Conservation (phyloP, 2,329 filamentous ascomycete genomes). For the Arthrobotrys musiformis region DNA sequence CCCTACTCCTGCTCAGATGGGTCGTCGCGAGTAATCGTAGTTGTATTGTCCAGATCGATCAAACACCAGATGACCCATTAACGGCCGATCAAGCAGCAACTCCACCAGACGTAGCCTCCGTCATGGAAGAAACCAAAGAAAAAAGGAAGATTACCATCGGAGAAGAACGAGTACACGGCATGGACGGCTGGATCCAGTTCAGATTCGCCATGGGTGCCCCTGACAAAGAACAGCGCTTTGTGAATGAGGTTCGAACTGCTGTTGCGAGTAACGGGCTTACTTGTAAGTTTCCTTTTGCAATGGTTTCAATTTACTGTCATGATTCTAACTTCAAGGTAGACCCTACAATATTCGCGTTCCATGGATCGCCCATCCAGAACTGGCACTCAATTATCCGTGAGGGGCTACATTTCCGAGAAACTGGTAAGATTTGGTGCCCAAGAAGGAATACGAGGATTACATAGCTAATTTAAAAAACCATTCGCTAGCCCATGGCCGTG, state of each 20-base stretch:
- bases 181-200: slow-evolving; percentile 80
- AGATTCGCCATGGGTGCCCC: slow-evolving; percentile 87
- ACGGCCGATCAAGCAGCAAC: not conserved
- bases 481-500: slow-evolving; percentile 70
- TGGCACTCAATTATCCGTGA: slow-evolving; percentile 92
- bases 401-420: slow-evolving; percentile 77
- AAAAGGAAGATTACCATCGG: slow-evolving; percentile 51
- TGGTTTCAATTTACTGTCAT: slow-evolving; percentile 57
- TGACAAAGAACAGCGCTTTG: slow-evolving; percentile 83
- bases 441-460: not conserved
- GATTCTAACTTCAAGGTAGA: slow-evolving; percentile 60
- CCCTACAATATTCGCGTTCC: slow-evolving; percentile 85
- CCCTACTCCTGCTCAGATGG: slow-evolving; percentile 81
- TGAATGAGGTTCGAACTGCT: slow-evolving; percentile 68
- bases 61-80: slow-evolving; percentile 58
- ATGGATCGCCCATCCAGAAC: slow-evolving; percentile 79
- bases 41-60: slow-evolving; percentile 81
- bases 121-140: slow-evolving; percentile 38
- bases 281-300: slow-evolving; percentile 13
- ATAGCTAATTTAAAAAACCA: not conserved
- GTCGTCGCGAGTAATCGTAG: slow-evolving; percentile 90
- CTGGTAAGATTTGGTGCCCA: slow-evolving; percentile 51
- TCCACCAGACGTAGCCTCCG: slow-evolving; percentile 31
- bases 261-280: slow-evolving; percentile 42
- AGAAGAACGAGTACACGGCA: slow-evolving; percentile 71